These are phyloP conservation scores for Spirogloea muscicola DNA, from an alignment of 139 green algal genomes.

Conservation along the genomic window DNA sequence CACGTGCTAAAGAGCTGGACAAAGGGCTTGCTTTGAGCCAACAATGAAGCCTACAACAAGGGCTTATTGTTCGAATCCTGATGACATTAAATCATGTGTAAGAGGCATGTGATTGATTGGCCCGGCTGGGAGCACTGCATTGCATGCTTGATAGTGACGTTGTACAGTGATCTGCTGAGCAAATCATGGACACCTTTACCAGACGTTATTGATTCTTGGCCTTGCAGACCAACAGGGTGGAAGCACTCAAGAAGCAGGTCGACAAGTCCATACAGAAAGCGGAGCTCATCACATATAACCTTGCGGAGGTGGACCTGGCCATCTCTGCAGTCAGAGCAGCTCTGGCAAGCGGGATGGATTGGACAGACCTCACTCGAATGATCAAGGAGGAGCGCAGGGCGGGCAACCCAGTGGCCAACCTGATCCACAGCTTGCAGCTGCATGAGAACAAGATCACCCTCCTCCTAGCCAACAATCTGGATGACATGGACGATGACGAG, in stretches of 20 bases:
- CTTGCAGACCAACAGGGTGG: conserved; percentile 55
- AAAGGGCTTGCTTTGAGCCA: no score
- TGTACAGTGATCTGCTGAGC: no score
- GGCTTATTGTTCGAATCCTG: no score
- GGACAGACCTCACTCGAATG: conserved; percentile 71
- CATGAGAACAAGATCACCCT: conserved; percentile 73
- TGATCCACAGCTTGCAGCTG: conserved; percentile 75
- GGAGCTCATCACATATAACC: conserved; percentile 65
- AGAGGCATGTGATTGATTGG: no score
- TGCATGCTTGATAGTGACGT: no score
- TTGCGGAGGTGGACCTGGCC: conserved; percentile 77
- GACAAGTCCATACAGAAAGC: conserved; percentile 55
- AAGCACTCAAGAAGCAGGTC: conserved; percentile 63
- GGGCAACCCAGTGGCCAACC: conserved; percentile 84
- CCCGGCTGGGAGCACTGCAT: no score
- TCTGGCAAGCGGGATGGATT: conserved; percentile 82
- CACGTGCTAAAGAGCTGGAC: no score
- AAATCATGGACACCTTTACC: no score
- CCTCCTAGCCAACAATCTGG: conserved; percentile 69
- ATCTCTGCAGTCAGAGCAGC: conserved; percentile 76
- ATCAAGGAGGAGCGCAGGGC: conserved; percentile 56
- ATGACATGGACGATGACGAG: conserved; percentile 70
- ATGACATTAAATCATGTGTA: no score
- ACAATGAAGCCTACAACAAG: no score
- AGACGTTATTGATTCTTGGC: no score